Conservation (phyloP, 2,329 filamentous ascomycete genomes). For the Hymenoscyphus repandus region DNA sequence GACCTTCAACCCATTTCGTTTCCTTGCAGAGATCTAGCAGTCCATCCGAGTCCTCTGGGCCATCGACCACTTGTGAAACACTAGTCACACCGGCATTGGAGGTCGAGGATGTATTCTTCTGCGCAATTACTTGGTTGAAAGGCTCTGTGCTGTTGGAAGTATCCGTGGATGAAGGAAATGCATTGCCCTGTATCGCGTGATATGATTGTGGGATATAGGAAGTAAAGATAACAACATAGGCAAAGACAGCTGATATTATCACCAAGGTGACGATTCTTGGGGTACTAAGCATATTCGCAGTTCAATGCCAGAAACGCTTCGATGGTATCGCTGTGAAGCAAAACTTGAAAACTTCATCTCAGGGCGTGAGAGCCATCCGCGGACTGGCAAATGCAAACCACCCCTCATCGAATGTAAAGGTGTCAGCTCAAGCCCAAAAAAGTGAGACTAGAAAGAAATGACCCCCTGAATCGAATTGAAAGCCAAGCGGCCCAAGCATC, state of each 20-base stretch:
- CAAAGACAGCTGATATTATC: background rate
- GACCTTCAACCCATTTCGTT: slow-evolving; percentile 15
- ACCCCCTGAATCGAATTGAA: too few species aligned
- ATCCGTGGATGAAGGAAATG: background rate
- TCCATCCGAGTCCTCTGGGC: background rate
- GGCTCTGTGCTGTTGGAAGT: too few species aligned
- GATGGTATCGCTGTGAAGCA: too few species aligned
- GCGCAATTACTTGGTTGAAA: too few species aligned
- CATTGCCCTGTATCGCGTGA: background rate
- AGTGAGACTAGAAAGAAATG: too few species aligned
- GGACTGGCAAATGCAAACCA: too few species aligned
- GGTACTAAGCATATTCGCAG: background rate
- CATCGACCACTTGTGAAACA: background rate
- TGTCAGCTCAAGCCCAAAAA: too few species aligned
- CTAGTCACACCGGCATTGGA: background rate
- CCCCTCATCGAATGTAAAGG: too few species aligned
- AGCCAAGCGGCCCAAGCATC: too few species aligned
- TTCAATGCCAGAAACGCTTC: background rate
- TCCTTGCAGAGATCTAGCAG: slow-evolving; percentile 27
- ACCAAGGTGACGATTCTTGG: background rate
- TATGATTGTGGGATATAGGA: background rate
- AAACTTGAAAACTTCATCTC: too few species aligned
- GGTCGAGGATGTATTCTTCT: too few species aligned
- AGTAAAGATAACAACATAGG: background rate
- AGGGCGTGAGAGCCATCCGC: too few species aligned